Evolutionary conservation across 345 rosid genomes (phyloP).

Genomic region (Angophora floribunda): DNA sequence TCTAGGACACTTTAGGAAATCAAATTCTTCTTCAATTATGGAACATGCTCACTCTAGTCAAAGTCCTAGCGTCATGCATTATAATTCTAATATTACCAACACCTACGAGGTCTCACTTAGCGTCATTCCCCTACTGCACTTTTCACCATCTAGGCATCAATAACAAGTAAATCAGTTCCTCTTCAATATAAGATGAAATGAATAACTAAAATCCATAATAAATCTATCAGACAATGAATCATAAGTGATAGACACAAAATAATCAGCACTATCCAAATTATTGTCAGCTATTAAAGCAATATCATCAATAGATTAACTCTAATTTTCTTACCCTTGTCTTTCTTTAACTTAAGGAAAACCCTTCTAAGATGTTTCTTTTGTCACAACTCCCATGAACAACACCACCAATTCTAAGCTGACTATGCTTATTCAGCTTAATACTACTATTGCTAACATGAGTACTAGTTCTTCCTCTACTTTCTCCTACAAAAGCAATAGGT

Average conservation of each 20-base stretch:
- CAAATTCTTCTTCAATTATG: background rate
- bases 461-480: background rate
- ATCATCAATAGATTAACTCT: background rate
- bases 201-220: background rate
- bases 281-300: background rate
- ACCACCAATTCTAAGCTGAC: background rate
- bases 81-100: background rate
- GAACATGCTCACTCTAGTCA: background rate
- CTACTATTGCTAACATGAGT: background rate
- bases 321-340: background rate
- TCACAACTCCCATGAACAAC: background rate
- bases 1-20: background rate
- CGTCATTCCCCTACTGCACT: background rate
- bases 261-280: accelerated
- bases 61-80: background rate
- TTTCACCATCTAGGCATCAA: background rate
- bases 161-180: background rate
- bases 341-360: background rate
- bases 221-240: background rate
- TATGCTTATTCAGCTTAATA: background rate
- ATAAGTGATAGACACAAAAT: background rate
- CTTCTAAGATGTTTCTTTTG: background rate
- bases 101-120: background rate
- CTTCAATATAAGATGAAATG: background rate
- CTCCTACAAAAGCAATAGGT: background rate